Base-by-base conservation (phyloP, 805 yeast species). In the Metschnikowia gelsemii region DNA sequence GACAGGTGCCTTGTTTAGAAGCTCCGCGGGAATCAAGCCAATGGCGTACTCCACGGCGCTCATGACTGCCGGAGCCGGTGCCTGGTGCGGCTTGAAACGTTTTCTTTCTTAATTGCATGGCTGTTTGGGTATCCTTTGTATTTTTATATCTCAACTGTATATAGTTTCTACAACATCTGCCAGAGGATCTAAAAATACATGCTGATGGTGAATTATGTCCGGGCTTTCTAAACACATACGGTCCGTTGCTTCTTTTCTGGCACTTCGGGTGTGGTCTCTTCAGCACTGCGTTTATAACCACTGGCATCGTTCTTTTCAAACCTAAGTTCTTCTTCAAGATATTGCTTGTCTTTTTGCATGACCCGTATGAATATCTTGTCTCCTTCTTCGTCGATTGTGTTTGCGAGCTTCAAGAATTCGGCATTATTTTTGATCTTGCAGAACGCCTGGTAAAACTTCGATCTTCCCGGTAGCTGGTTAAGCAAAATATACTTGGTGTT, bases 1-100 rank as follows among this genome's bases (percentile, higher is more conserved):
- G 41, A 79, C 96, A 2, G 99, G 99, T 56, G 96, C 96, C 1
- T 54, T 93, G 23, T 93, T 87, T 74, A 85, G 85, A 63, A 81
- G 90, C 50, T 79, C 91, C 35, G 81, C 82, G 47, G 99, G 99
- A 30, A 45, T 82, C 37, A 84, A 78, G 64, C 96, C 95, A 45
- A 85, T 88, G 91, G 89, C 85, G 19, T 82, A 86, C 57, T 80
- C 96, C 21, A 78, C 96, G 18, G 93, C 78, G 32, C 62, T 90
- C 59, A 83, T 82, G 81, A 87, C 96, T n/a, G 78, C 80, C 50
- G 95, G 85, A 47, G 95, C 97, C 39, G 96, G 85, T 49, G 80
- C 79, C 26, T 91, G 99, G 99, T 83, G 95, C 72, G 91, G 84
- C 35, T 59, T 84, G 57, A 91, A 91, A 70, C 64, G 67, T 28